Conservation (phyloP, 2,329 filamentous ascomycete species). For the Trichoderma sp. region DNA sequence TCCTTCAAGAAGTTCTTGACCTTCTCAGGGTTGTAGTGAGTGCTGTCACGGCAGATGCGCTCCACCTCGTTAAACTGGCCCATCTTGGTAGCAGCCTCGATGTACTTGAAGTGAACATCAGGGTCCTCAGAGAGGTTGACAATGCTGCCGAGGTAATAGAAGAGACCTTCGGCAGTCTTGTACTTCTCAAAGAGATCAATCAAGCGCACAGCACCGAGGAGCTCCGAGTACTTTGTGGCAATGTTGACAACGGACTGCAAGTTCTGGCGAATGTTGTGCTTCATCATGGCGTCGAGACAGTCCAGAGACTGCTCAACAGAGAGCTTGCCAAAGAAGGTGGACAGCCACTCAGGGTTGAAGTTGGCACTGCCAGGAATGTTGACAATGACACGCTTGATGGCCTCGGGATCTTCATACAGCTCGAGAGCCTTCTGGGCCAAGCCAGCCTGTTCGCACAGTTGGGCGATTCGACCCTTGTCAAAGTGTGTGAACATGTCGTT, state of each 20-base stretch:
- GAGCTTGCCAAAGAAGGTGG: slow-evolving; percentile 88
- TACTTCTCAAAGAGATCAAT: slow-evolving; percentile 97
- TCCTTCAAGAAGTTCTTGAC: slow-evolving; percentile 99
- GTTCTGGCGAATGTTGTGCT: slow-evolving; percentile 94
- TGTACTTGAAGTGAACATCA: slow-evolving; percentile 99
- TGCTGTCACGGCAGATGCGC: slow-evolving; percentile 93
- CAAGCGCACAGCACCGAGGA: slow-evolving; percentile 80
- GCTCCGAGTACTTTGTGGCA: slow-evolving; percentile 95
- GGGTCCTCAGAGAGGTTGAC: slow-evolving; percentile 94
- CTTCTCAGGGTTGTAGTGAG: slow-evolving; percentile 86
- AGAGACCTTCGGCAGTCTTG: slow-evolving; percentile 92
- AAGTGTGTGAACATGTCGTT: slow-evolving; percentile 99
- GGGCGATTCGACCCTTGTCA: slow-evolving; percentile 83
- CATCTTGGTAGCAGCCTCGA: slow-evolving; percentile 93
- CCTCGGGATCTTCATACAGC: slow-evolving; percentile 85
- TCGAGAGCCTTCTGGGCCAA: slow-evolving; percentile 85
- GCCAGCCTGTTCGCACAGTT: slow-evolving; percentile 89
- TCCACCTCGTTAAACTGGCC: slow-evolving; percentile 94
- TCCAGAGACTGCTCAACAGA: slow-evolving; percentile 94
- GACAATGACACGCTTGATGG: slow-evolving; percentile 85
- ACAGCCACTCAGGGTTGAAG: slow-evolving; percentile 86
- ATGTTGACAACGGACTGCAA: slow-evolving; percentile 92
- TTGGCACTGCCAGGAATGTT: slow-evolving; percentile 80
- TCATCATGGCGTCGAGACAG: slow-evolving; percentile 94
- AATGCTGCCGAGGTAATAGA: slow-evolving; percentile 97